Percentiles rank a stretch among this genome's conserved stretches.
phyloP scores from a whole-genome alignment of 2,329 filamentous ascomycete species.

The Orbilia brochopaga region DNA sequence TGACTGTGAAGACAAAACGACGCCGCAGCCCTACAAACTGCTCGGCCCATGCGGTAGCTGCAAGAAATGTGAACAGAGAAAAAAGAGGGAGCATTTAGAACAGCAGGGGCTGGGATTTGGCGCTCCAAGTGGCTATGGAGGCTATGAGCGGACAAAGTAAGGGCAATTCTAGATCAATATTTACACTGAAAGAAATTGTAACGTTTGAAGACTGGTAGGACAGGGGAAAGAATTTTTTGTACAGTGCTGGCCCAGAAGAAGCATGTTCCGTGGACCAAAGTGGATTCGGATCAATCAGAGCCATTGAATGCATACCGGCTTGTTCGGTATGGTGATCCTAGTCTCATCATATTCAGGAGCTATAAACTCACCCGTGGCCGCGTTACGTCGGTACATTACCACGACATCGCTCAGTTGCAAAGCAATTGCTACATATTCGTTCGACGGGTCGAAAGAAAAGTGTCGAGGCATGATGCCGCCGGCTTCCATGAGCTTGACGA shows the following conservation, averaged over 20 bases:
- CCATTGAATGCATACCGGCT: slow-evolving; percentile 40
- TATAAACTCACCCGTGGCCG: slow-evolving; percentile 65
- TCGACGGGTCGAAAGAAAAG: slow-evolving; percentile 70
- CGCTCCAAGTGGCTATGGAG: slow-evolving; percentile 22
- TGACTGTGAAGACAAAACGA: slow-evolving; percentile 18
- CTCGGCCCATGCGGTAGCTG: slow-evolving; percentile 27
- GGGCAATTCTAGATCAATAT: background rate
- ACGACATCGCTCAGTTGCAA: slow-evolving; percentile 69
- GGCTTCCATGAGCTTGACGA: slow-evolving; percentile 66
- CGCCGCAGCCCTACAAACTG: slow-evolving; percentile 9
- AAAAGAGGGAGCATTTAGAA: slow-evolving; percentile 19
- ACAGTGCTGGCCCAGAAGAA: background rate
- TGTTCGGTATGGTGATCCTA: slow-evolving; percentile 4
- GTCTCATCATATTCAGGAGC: slow-evolving; percentile 14
- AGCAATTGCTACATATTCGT: slow-evolving; percentile 69
- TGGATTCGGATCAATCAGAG: background rate
- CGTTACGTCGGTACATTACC: slow-evolving; percentile 68
- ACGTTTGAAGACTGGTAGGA: background rate
- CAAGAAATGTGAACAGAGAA: slow-evolving; percentile 11
- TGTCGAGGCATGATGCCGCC: slow-evolving; percentile 72
- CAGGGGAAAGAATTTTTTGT: background rate
- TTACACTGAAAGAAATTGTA: background rate
- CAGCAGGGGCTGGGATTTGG: slow-evolving; percentile 28
- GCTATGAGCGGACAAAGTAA: slow-evolving; percentile 29
- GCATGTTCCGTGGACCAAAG: background rate